Conservation (phyloP, 805 yeast species). For the Candida pseudoglaebosa region DNA sequence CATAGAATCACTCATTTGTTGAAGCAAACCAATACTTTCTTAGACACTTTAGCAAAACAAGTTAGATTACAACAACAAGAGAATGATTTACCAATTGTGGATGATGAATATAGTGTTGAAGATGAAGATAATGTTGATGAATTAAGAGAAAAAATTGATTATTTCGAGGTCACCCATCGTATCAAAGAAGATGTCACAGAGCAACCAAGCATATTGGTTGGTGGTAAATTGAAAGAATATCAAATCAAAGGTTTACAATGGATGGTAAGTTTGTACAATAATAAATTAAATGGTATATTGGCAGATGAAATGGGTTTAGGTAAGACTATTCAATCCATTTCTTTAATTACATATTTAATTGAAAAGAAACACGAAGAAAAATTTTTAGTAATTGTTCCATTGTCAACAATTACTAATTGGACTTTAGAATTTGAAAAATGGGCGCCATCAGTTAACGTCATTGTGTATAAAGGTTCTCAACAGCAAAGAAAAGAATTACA, state of each 20-base stretch:
- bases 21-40: constrained; percentile 73
- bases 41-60: constrained; percentile 74
- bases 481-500: constrained; percentile 65
- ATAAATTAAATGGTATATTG: constrained; percentile 58
- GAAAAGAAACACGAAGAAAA: constrained; percentile 69
- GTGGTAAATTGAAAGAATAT: constrained; percentile 77
- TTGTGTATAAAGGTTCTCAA: constrained; percentile 77
- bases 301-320: constrained; percentile 72
- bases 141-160: constrained; percentile 64
- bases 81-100: constrained; percentile 13
- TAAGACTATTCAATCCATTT: constrained; percentile 72
- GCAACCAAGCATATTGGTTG: constrained; percentile 69
- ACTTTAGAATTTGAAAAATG: constrained; percentile 80
- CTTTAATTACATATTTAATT: constrained; percentile 64
- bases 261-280: constrained; percentile 63
- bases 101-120: constrained; percentile 22
- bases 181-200: constrained; percentile 60
- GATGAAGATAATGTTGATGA: constrained; percentile 45
- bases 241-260: constrained; percentile 63
- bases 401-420: constrained; percentile 84
- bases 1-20: constrained; percentile 81
- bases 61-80: constrained; percentile 73
- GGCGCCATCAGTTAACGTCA: constrained; percentile 75
- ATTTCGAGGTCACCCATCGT: constrained; percentile 78
- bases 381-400: constrained; percentile 75